Evolutionary conservation across 2,329 filamentous ascomycete species (phyloP).

Genomic region (Penicillium sp.): DNA sequence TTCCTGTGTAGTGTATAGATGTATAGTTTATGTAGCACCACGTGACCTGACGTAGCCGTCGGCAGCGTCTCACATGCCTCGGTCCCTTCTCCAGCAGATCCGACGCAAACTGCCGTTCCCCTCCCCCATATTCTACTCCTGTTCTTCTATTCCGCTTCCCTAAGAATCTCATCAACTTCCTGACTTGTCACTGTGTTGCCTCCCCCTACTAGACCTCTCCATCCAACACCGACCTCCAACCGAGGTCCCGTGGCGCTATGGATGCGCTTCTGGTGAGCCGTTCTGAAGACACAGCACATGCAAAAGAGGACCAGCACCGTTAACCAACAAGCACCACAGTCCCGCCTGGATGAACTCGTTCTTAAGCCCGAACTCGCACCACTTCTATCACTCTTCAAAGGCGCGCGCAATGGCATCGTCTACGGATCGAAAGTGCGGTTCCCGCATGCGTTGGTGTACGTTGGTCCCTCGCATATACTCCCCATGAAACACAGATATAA

Average conservation of each 20-base stretch:
- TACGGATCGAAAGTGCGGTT: conserved; percentile 98
- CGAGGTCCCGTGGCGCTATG: conserved; percentile 38
- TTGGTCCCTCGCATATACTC: conserved; percentile 7
- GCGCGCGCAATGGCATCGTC: conserved; percentile 92
- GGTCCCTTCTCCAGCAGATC: conserved; percentile 34
- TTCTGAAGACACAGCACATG: conserved; percentile 13
- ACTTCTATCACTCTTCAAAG: conserved; percentile 83
- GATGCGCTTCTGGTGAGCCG: conserved; percentile 39
- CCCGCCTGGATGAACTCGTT: conserved; percentile 73
- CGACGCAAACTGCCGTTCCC: conserved; percentile 35
- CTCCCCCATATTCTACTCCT: conserved; percentile 19
- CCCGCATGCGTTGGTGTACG: conserved; percentile 88
- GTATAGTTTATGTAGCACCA: conserved; percentile 17
- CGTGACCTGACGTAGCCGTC: conserved; percentile 41
- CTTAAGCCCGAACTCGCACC: conserved; percentile 86
- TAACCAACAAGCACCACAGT: conserved; percentile 49
- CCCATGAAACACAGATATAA: background rate
- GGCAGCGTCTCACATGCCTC: conserved; percentile 45
- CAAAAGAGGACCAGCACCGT: conserved; percentile 2
- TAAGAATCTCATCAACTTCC: conserved; percentile 14
- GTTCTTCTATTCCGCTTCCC: conserved; percentile 11
- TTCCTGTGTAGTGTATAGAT: no score
- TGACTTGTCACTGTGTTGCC: conserved; percentile 15
- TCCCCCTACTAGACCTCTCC: conserved; percentile 15
- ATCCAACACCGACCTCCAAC: conserved; percentile 25